Base-by-base conservation (phyloP, 2,329 filamentous ascomycete genomes). In the Ramichloridium luteum region DNA sequence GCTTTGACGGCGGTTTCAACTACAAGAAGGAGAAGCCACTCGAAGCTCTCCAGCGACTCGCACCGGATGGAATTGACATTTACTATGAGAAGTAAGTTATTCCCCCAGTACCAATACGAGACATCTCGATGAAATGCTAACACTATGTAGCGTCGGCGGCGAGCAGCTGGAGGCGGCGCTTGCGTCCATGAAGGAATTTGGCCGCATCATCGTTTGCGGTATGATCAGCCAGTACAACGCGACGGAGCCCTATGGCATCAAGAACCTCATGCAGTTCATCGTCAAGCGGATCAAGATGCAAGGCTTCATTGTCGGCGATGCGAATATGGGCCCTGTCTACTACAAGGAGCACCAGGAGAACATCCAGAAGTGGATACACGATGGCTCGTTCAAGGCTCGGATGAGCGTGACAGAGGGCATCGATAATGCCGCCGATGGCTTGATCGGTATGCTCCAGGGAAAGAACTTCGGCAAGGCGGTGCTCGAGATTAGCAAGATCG, bases 51-150 rank as follows among this genome's bases (percentile, higher is more conserved):
- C 58, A 64, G 42, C 68, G 80, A 36, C 66, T 90, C 12, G 80
- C 80, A 0, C 81, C 82, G 1, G 57, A 84, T 9, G 83, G 82
- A 4, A 69, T 92, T 39, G 82, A 92, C 49, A 83, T 85, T 52
- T 84, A 84, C 62, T 86, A 77, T 50, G 80, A 85, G 57, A 85
- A 84, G n/a, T n/a, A n/a, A n/a, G n/a, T n/a, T n/a, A n/a, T n/a
- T n/a, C n/a, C 45, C 80, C 81, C 5, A 25, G 32, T 20, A 6
- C 6, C 9, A 29, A 5, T 6, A 30, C 28, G n/a, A n/a, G n/a
- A n/a, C 15, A 6, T 27, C 10, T n/a, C 2, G 29, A 25, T 6
- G 11, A 5, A 6, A 13, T 28, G 10, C 15, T 14, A 31, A 5
- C 5, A 8, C 10, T 6, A 16, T 17, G 35, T 12, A n/a, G n/a